Percentiles rank a stretch among this genome's conserved stretches.
These are phyloP conservation scores for Amanita rubescens DNA, from an alignment of 768 basidiomycete species.

Conservation along the genomic window DNA sequence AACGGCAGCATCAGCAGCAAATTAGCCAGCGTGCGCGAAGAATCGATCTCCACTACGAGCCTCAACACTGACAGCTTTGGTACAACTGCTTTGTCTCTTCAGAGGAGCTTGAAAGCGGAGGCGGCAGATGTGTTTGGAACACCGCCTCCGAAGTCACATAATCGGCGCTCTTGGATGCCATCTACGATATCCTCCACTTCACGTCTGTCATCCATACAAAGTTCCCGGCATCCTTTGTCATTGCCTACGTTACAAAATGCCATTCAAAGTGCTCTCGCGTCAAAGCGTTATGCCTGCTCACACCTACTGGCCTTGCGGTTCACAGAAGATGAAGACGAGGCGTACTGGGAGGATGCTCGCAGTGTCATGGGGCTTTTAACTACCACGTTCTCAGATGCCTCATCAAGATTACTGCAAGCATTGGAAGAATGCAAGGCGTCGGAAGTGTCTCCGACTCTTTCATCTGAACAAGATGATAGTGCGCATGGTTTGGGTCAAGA, in stretches of 20 bases:
- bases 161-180: conserved; percentile 22
- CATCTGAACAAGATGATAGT: conserved; percentile 1
- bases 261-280: conserved; percentile 58
- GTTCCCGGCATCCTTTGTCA: conserved; percentile 62
- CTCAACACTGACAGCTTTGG: conserved; percentile 40
- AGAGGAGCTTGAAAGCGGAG: conserved; percentile 40
- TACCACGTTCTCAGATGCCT: conserved; percentile 57
- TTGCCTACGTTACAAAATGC: conserved; percentile 53
- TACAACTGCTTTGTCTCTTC: conserved; percentile 52
- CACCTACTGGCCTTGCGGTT: conserved; percentile 78
- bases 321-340: conserved; percentile 58
- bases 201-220: conserved; percentile 56
- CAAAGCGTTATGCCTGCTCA: conserved; percentile 72
- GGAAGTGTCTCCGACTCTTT: conserved; percentile 39
- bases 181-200: conserved; percentile 40
- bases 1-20: not conserved
- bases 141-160: conserved; percentile 10
- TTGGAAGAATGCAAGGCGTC: conserved; percentile 47
- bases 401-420: conserved; percentile 53
- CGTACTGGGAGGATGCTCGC: conserved; percentile 82
- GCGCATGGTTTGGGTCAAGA: not conserved
- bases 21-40: conserved; percentile 20
- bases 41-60: conserved; percentile 18
- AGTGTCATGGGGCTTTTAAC: conserved; percentile 67
- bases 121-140: conserved; percentile 44